Evolutionary conservation across 495 filamentous ascomycete genomes (phyloP).

Genomic region (Evansstolkia leycettana): DNA sequence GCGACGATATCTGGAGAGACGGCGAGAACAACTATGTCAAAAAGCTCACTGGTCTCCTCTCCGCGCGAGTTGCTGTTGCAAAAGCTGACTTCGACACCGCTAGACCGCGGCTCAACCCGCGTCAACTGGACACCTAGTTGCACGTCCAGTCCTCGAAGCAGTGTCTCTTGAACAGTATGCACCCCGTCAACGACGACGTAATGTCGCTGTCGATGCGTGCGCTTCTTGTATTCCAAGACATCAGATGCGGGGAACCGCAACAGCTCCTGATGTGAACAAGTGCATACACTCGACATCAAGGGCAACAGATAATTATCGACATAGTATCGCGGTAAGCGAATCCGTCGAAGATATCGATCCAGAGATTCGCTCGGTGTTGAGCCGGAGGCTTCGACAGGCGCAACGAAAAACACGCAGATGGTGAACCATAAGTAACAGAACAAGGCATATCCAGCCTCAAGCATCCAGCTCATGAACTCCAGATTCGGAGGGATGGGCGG

Average conservation of each 20-base stretch:
- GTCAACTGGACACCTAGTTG: constrained; percentile 9
- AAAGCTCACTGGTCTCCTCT: constrained; percentile 1
- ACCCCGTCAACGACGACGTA: constrained; percentile 37
- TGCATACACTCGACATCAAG: constrained; percentile 37
- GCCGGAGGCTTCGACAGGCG: constrained; percentile 10
- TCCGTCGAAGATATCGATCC: constrained; percentile 28
- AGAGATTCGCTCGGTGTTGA: constrained; percentile 22
- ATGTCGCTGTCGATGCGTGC: constrained; percentile 32
- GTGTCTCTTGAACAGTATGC: constrained; percentile 26
- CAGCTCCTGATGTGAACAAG: constrained; percentile 38
- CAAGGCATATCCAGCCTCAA: constrained; percentile 25
- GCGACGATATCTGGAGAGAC: constrained; percentile 31
- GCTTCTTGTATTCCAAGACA: constrained; percentile 30
- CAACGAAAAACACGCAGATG: constrained; percentile 31
- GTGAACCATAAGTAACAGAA: constrained; percentile 38
- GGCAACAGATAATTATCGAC: constrained; percentile 36
- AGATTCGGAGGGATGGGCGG: constrained; percentile 21
- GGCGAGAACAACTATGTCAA: constrained; percentile 30
- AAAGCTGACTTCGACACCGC: no score
- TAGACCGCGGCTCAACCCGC: constrained; percentile 4
- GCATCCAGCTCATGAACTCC: constrained; percentile 13
- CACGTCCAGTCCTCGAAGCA: constrained; percentile 20
- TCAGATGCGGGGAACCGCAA: constrained; percentile 39
- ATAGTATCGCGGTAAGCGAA: constrained; percentile 31
- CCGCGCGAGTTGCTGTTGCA: constrained; percentile 10